phyloP scores from a whole-genome alignment of 1,284 basidiomycete species.

The Kalmanozyma brasiliensis region DNA sequence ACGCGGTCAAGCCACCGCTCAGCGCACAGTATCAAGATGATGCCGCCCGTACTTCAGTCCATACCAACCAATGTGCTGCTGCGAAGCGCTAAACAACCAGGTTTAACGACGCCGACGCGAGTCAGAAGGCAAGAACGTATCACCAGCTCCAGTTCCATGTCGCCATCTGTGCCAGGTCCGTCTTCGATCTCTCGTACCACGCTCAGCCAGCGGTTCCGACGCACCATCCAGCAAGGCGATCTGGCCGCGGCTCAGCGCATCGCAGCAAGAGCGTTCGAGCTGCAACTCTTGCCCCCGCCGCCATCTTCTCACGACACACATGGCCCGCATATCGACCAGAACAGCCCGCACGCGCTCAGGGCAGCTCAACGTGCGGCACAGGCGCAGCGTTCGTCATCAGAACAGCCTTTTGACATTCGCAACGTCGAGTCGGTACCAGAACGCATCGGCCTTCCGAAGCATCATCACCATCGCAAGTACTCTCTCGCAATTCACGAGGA shows the following conservation, averaged over 20 bases:
- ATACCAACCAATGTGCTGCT: slow-evolving; percentile 4
- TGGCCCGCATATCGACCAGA: background rate
- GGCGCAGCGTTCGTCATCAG: slow-evolving; percentile 27
- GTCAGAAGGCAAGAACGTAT: background rate
- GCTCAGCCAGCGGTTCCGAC: slow-evolving; percentile 52
- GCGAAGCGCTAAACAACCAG: slow-evolving; percentile 11
- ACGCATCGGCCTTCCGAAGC: slow-evolving; percentile 5
- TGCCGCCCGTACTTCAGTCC: slow-evolving; percentile 8
- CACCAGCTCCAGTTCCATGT: background rate
- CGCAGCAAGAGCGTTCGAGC: slow-evolving; percentile 32
- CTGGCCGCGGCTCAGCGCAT: slow-evolving; percentile 42
- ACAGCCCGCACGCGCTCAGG: slow-evolving; percentile 11
- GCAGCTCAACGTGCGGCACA: slow-evolving; percentile 34
- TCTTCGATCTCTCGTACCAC: slow-evolving; percentile 22
- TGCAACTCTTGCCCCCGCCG: slow-evolving; percentile 11
- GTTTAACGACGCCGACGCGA: background rate
- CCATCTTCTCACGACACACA: background rate
- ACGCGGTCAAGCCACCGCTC: too few relatives aligned
- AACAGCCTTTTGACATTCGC: slow-evolving; percentile 45
- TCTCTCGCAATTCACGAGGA: slow-evolving; percentile 30
- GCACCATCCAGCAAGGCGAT: slow-evolving; percentile 51
- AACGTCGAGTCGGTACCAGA: slow-evolving; percentile 26
- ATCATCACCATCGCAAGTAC: slow-evolving; percentile 39
- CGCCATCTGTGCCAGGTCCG: slow-evolving; percentile 11
- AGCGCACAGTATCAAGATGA: background rate